Base-by-base conservation (phyloP, 1,139 yeast species). In the Candida tunisiensis region DNA sequence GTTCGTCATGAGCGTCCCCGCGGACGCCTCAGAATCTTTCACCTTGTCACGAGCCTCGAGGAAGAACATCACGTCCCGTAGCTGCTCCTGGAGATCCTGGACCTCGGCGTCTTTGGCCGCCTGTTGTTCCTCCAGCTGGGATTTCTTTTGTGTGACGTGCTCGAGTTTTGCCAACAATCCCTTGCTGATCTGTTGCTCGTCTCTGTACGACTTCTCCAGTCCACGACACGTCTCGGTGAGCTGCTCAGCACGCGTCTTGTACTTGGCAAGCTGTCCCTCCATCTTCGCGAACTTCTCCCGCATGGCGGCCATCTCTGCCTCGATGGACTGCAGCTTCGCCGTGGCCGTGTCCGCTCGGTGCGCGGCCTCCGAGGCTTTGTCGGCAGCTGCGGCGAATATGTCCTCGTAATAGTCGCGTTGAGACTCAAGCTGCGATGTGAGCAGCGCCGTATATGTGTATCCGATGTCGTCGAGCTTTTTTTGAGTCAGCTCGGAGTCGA, bases 351-450 rank as follows among this genome's bases (percentile, higher is more conserved):
- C 63, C 32, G 65, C 51, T 24, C 54, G 55, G 1, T 45, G 32
- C 16, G 51, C 29, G 6, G 48, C 47, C 15, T 39, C 45, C 18
- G 40, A 34, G 4, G 45, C 42, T 17, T 37, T 41, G 23, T 51
- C 58, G 3, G 58, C 56, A 9, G 55, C 50, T 24, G 62, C 63
- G n/a, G 57, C 49, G 16, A 77, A 40, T 32, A 72, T 60, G 8
- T 59, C 55, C 42, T 82, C 94, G 44, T 78, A 83, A 48, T 74
- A 79, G 35, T 78, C 88, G 28, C 93, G 58, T 49, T 83, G 95
- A n/a, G 91, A 74, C 28, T 83, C 93, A 29, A 83, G 53, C 42
- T 83, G 95, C 4, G 85, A 69, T 3, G 82, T 64, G 23, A 83
- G 54, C 26, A 83, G 57, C 39, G 77, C 78, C 0, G 92, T 74